Conservation (phyloP, 1,139 yeast genomes). For the Arxiozyma telluris region DNA sequence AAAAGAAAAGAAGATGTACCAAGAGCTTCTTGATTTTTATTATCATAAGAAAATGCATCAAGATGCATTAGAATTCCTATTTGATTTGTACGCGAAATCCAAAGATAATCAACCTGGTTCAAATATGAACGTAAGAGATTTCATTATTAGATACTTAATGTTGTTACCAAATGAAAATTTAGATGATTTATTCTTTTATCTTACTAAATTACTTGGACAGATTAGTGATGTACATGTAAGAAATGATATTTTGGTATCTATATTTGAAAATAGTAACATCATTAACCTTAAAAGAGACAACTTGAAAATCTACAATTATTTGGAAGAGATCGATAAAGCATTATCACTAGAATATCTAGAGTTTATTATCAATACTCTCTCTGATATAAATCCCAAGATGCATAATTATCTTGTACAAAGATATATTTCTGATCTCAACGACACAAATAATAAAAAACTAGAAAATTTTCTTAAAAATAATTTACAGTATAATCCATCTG, state of each 20-base stretch:
- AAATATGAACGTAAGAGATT: conserved; percentile 16
- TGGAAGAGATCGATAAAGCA: conserved; percentile 24
- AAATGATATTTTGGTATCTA: conserved; percentile 34
- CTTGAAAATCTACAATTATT: conserved; percentile 42
- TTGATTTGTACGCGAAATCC: conserved; percentile 7
- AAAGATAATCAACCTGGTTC: conserved; percentile 16
- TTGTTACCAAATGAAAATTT: conserved; percentile 45
- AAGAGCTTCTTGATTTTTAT: conserved; percentile 74
- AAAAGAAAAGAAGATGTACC: conserved; percentile 42
- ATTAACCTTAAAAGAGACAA: conserved; percentile 55
- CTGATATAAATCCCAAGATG: conserved; percentile 36
- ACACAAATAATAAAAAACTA: conserved; percentile 33
- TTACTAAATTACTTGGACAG: conserved; percentile 41
- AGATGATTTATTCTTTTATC: conserved; percentile 49
- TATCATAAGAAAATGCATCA: conserved; percentile 53
- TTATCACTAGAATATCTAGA: conserved; percentile 54
- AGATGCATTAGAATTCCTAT: conserved; percentile 57
- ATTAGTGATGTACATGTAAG: conserved; percentile 30
- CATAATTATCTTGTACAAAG: conserved; percentile 49
- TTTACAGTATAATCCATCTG: conserved; percentile 40
- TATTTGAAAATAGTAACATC: conserved; percentile 61
- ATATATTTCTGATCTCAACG: conserved; percentile 37
- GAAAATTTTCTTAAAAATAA: conserved; percentile 34
- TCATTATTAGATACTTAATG: conserved; percentile 50
- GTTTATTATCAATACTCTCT: conserved; percentile 40